phyloP scores from a whole-genome alignment of 176 grass and related monocot species.

The Ensete ventricosum region DNA sequence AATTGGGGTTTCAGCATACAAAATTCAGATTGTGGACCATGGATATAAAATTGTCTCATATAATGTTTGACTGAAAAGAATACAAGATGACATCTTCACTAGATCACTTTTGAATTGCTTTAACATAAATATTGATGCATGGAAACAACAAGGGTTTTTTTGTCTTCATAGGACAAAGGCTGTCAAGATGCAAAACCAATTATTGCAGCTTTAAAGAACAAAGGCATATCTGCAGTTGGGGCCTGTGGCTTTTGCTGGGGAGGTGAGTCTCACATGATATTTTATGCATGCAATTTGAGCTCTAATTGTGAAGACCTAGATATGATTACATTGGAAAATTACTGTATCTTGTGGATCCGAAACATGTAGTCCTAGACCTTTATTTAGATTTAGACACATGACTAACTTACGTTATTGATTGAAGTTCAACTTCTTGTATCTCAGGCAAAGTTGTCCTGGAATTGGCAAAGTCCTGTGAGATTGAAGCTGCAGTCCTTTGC shows the following conservation, averaged over 20 bases:
- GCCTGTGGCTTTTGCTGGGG: conserved; percentile 92
- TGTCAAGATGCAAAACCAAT: conserved; percentile 70
- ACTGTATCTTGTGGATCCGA: no score
- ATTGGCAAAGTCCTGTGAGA: conserved; percentile 55
- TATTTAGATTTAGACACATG: not conserved
- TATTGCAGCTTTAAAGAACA: conserved; percentile 55
- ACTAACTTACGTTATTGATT: not conserved
- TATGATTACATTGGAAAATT: no score
- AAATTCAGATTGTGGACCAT: not conserved
- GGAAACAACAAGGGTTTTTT: not conserved
- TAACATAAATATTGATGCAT: conserved; percentile 14
- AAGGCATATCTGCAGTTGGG: conserved; percentile 49
- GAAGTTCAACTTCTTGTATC: conserved; percentile 1
- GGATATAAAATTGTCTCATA: not conserved
- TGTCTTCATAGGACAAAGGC: conserved; percentile 38
- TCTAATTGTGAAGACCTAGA: no score
- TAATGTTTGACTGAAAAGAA: not conserved
- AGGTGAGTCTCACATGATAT: conserved; percentile 30
- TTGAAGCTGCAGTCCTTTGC: conserved; percentile 53
- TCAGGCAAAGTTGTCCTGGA: conserved; percentile 72
- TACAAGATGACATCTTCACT: not conserved
- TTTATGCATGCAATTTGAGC: not conserved
- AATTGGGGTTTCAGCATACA: not conserved
- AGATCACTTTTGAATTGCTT: conserved; percentile 1
- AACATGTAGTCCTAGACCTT: not conserved